Evolutionary conservation across 2,329 filamentous ascomycete genomes (phyloP).

Genomic region (Nigrospora sphaerica): DNA sequence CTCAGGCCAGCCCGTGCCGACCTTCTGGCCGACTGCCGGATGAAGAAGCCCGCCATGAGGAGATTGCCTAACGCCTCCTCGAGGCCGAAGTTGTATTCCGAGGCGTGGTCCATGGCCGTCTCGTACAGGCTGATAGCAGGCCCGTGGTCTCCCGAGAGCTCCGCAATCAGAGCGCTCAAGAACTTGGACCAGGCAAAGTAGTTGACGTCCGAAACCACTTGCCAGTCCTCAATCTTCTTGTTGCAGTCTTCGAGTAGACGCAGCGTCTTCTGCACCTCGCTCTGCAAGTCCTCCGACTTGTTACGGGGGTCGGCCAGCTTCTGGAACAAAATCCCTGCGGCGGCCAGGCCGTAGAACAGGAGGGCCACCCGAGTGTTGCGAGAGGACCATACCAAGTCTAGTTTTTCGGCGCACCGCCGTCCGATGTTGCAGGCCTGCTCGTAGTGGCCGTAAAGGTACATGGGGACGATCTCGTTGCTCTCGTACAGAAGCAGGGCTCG

Average conservation of each 20-base stretch:
- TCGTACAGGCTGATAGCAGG: constrained; percentile 60
- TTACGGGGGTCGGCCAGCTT: constrained; percentile 40
- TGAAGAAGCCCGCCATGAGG: constrained; percentile 64
- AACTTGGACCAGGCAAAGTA: constrained; percentile 64
- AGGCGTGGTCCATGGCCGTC: constrained; percentile 62
- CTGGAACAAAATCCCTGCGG: constrained; percentile 44
- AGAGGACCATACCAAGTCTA: constrained; percentile 49
- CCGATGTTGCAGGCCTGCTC: constrained; percentile 51
- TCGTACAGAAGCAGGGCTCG: constrained; percentile 63
- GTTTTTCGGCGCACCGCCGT: constrained; percentile 36
- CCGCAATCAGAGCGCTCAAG: constrained; percentile 61
- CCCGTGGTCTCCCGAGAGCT: constrained; percentile 51
- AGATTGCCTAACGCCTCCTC: constrained; percentile 71
- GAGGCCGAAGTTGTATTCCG: constrained; percentile 58
- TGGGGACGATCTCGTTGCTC: constrained; percentile 53
- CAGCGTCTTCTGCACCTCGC: constrained; percentile 40
- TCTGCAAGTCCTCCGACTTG: constrained; percentile 32
- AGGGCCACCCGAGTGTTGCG: constrained; percentile 50
- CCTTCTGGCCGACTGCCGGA: constrained; percentile 56
- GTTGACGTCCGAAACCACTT: constrained; percentile 59
- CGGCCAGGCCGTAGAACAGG: constrained; percentile 53
- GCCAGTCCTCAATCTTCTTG: constrained; percentile 57
- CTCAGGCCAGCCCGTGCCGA: constrained; percentile 63
- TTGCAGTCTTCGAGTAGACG: constrained; percentile 46
- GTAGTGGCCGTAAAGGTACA: constrained; percentile 59